A percentile compares a stretch with the other conserved stretches of the same genome.
These are phyloP conservation scores for Lichtheimia corymbifera DNA, from an alignment of 371 early-diverging fungal species.

Conservation along the genomic window DNA sequence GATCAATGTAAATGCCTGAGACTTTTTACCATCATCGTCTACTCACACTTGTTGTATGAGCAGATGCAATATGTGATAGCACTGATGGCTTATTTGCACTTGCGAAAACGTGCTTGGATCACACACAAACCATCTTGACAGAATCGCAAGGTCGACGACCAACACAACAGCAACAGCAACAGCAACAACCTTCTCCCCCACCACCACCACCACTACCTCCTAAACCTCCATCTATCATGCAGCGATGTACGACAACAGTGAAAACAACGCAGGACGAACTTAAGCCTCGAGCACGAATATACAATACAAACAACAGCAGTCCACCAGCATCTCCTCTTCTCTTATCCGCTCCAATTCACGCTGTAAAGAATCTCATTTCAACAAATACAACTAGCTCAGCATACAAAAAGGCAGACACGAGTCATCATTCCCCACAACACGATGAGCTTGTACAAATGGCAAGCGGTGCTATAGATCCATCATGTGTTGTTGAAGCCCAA, in stretches of 20 bases:
- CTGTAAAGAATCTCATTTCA: conserved; percentile 5
- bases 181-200: not conserved
- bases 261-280: conserved; percentile 3
- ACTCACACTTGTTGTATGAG: not conserved
- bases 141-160: conserved; percentile 4
- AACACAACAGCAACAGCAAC: not conserved
- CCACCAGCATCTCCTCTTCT: conserved; percentile 9
- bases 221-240: conserved; percentile 19
- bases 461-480: conserved; percentile 23
- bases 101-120: conserved; percentile 35
- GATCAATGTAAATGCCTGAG: conserved; percentile 34
- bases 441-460: conserved; percentile 4
- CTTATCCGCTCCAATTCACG: conserved; percentile 4
- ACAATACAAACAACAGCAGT: not conserved
- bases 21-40: not conserved
- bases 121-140: conserved; percentile 24
- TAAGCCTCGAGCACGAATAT: not conserved
- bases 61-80: conserved; percentile 12
- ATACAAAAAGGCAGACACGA: not conserved
- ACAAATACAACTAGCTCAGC: not conserved
- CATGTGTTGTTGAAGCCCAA: conserved; percentile 23
- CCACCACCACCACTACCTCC: conserved; percentile 38
- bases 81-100: conserved; percentile 26
- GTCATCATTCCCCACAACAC: not conserved
- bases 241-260: not conserved